Evolutionary conservation across 768 basidiomycete genomes (phyloP).

Genomic region (Chalciporus piperatus): DNA sequence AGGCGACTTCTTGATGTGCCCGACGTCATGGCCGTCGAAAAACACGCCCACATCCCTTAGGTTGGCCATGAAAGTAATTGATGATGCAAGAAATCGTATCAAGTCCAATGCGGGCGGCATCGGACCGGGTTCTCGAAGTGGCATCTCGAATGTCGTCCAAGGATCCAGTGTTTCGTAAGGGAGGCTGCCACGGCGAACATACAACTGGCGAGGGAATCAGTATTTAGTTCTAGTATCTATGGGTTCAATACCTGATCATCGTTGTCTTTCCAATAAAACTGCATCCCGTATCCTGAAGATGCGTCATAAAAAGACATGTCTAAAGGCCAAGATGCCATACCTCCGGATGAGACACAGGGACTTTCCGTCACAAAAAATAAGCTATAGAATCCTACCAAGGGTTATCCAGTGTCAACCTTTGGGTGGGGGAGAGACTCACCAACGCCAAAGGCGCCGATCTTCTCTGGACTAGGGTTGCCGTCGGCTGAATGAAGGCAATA

Average conservation of each 20-base stretch:
- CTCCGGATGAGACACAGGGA: conserved; percentile 73
- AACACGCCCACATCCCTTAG: conserved; percentile 73
- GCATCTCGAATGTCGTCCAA: conserved; percentile 87
- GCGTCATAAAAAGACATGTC: conserved; percentile 7
- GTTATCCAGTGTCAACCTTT: not conserved
- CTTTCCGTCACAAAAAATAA: conserved; percentile 78
- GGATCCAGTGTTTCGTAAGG: conserved; percentile 11
- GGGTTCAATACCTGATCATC: conserved; percentile 65
- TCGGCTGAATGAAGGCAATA: conserved; percentile 49
- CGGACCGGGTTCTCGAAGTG: conserved; percentile 68
- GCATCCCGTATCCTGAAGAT: conserved; percentile 75
- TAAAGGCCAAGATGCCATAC: conserved; percentile 31
- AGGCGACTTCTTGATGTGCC: conserved; percentile 56
- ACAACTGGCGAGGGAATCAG: conserved; percentile 46
- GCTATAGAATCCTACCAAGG: conserved; percentile 61
- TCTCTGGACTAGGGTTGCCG: conserved; percentile 91
- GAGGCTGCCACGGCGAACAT: conserved; percentile 67
- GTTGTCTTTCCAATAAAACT: conserved; percentile 91
- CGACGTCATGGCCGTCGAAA: conserved; percentile 69
- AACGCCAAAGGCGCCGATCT: conserved; percentile 90
- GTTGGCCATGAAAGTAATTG: conserved; percentile 86
- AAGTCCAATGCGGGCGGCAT: conserved; percentile 82
- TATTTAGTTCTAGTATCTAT: not conserved
- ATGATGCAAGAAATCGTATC: conserved; percentile 81
- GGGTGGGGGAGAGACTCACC: conserved; percentile 38